Conservation (phyloP, 306 rosid genomes). For the Cicer yamashitae region DNA sequence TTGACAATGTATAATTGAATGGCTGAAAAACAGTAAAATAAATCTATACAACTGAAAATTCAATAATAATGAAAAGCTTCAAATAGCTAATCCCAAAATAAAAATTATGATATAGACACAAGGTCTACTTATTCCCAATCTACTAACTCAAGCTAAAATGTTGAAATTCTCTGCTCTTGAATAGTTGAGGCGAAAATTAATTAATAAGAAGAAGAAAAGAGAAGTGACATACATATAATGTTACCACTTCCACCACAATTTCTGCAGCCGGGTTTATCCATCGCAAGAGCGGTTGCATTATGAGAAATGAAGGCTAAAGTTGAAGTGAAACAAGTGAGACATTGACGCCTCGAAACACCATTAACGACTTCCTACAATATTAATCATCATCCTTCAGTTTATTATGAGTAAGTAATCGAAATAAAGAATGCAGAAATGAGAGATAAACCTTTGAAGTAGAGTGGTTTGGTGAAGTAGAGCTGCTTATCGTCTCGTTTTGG, state of each 20-base stretch:
- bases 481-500: neutral
- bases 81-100: no score
- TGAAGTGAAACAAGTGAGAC: conserved; percentile 77
- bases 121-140: no score
- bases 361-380: conserved; percentile 51
- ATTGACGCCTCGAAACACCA: conserved; percentile 67
- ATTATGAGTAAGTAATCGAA: neutral
- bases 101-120: no score
- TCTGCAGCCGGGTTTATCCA: conserved; percentile 72
- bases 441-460: neutral
- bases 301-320: conserved; percentile 53
- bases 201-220: neutral
- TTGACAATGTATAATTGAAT: no score
- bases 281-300: conserved; percentile 61
- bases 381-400: no score
- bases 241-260: conserved; percentile 94
- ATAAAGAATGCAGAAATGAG: neutral
- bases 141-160: no score
- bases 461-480: neutral
- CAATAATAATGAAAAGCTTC: no score
- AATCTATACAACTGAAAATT: no score
- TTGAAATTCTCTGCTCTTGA: no score
- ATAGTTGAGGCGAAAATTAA: neutral
- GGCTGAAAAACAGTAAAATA: no score
- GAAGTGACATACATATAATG: conserved; percentile 67